Conservation (phyloP, 345 rosid species). For the Angophora floribunda region DNA sequence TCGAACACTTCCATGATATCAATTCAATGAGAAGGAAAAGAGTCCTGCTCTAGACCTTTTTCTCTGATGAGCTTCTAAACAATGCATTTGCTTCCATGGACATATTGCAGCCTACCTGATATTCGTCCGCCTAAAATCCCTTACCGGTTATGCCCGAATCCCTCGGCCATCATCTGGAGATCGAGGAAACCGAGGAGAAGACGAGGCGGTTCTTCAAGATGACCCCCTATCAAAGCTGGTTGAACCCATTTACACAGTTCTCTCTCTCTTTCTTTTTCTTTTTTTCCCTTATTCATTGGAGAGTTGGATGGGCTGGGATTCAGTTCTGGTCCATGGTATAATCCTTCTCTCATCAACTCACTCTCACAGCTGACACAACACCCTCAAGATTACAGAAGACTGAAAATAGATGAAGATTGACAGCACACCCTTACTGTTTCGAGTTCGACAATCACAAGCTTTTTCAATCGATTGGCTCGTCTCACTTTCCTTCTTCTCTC, state of each 20-base stretch:
- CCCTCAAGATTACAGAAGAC: background rate
- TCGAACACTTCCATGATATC: background rate
- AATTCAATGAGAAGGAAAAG: background rate
- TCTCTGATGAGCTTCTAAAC: background rate
- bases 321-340: background rate
- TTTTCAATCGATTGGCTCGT: background rate
- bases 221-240: background rate
- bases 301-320: background rate
- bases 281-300: background rate
- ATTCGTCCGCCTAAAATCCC: slow-evolving; percentile 53
- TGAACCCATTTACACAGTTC: background rate
- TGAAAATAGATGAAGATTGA: background rate
- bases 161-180: slow-evolving; percentile 78
- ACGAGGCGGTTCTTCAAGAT: slow-evolving; percentile 3
- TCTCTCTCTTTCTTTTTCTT: background rate
- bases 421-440: background rate
- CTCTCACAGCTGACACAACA: background rate
- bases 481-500: background rate
- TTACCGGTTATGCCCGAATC: slow-evolving; percentile 58
- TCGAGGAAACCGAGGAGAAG: slow-evolving; percentile 42
- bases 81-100: background rate
- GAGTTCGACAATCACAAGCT: background rate
- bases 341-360: background rate
- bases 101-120: slow-evolving; percentile 49
- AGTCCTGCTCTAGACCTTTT: background rate